Conservation (phyloP, 345 rosid genomes). For the Erodium maritimum region DNA sequence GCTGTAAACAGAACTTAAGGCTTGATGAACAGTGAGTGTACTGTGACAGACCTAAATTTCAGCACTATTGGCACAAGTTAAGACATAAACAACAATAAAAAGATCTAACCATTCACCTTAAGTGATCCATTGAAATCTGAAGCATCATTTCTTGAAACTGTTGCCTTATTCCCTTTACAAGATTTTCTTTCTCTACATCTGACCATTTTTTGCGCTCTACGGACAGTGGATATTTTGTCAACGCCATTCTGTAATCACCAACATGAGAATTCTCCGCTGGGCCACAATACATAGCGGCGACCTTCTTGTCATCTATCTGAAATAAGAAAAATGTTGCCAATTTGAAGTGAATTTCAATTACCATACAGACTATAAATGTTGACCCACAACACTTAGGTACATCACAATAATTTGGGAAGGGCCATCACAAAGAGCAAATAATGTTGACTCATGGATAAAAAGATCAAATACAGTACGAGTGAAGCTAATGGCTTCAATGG, state of each 20-base stretch:
- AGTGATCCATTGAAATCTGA: slow-evolving; percentile 37
- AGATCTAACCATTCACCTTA: slow-evolving; percentile 34
- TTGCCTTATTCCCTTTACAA: slow-evolving; percentile 58
- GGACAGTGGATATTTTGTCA: slow-evolving; percentile 38
- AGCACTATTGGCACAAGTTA: background rate
- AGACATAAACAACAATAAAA: background rate
- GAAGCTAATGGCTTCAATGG: background rate
- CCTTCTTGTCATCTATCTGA: slow-evolving; percentile 47
- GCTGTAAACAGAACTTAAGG: background rate
- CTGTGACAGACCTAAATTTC: background rate
- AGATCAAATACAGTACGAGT: background rate
- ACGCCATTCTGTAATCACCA: slow-evolving; percentile 43
- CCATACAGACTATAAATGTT: slow-evolving; percentile 1
- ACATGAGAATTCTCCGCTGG: slow-evolving; percentile 69
- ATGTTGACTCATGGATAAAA: background rate
- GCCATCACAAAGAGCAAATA: background rate
- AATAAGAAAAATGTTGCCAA: slow-evolving; percentile 12
- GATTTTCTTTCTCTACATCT: slow-evolving; percentile 51
- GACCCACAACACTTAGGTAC: slow-evolving; percentile 1
- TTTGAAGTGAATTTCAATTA: slow-evolving; percentile 3
- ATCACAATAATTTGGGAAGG: background rate
- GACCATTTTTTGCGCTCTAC: slow-evolving; percentile 63
- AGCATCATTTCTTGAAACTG: slow-evolving; percentile 65
- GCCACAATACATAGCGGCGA: slow-evolving; percentile 33
- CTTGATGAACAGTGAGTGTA: background rate